These are phyloP conservation scores for Closterium sp. DNA, from an alignment of 139 green algal genomes.

Conservation along the genomic window DNA sequence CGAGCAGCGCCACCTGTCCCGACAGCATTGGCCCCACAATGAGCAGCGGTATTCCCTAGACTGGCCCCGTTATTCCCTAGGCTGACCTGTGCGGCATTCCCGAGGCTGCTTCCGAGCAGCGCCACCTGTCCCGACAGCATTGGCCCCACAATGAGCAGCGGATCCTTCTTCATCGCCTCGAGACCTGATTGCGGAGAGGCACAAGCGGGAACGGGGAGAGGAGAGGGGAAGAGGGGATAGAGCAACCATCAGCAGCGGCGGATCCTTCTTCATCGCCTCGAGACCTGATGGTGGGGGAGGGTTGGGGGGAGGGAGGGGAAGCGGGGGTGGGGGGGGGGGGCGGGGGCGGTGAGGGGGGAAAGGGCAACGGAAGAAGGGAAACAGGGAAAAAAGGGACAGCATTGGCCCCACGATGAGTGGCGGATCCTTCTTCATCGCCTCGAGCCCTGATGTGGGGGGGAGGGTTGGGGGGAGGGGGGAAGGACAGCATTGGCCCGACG, in stretches of 20 bases:
- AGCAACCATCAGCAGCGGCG: not conserved
- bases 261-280: not conserved
- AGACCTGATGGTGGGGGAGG: no score
- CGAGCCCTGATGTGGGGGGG: no score
- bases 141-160: not conserved
- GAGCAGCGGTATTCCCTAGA: no score
- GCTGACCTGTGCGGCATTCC: no score
- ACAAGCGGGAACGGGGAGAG: no score
- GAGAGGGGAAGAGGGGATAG: not conserved
- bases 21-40: not conserved
- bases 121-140: not conserved
- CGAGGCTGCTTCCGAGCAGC: no score
- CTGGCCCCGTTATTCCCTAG: no score
- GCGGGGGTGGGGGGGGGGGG: no score
- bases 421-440: not conserved
- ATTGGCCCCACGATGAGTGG: not conserved
- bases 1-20: not conserved
- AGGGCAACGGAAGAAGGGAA: no score
- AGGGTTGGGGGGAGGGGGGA: not conserved
- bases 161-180: not conserved
- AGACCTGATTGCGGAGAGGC: not conserved
- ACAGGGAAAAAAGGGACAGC: not conserved
- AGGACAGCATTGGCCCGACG: not conserved
- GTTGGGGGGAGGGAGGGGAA: no score
- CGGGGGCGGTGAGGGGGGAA: no score